A percentile compares a stretch with the other conserved stretches of the same genome.
Conservation (phyloP, 257 asterid species). For the Knoxia roxburghii region DNA sequence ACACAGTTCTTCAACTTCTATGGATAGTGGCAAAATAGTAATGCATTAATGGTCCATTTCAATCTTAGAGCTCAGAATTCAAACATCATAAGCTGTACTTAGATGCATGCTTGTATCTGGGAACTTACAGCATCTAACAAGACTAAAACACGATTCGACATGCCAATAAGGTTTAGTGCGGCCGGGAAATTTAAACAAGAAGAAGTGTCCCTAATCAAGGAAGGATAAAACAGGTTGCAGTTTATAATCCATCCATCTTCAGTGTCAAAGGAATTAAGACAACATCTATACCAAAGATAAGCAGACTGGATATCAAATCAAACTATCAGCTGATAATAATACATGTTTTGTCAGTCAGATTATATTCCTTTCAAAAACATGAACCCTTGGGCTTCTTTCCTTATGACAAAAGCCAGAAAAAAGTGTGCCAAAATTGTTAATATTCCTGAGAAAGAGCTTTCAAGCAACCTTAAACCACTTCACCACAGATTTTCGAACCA, state of each 20-base stretch:
- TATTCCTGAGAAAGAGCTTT: neutral
- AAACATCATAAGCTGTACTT: too few relatives aligned
- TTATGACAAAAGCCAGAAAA: neutral
- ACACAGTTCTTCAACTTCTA: too few relatives aligned
- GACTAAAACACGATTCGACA: neutral
- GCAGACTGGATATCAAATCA: neutral
- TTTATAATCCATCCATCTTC: too few relatives aligned
- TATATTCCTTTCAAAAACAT: neutral
- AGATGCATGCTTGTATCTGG: too few relatives aligned
- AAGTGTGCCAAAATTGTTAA: neutral
- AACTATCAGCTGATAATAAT: neutral
- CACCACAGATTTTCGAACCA: neutral
- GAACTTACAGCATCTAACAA: neutral
- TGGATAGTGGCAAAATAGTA: too few relatives aligned
- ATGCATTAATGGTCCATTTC: too few relatives aligned
- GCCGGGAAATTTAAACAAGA: neutral
- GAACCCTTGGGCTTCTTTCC: neutral
- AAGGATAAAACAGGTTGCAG: too few relatives aligned
- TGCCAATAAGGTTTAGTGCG: neutral
- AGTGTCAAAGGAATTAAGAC: neutral
- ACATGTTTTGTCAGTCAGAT: neutral
- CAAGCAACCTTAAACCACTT: constrained; percentile 1
- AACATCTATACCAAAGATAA: constrained; percentile 6
- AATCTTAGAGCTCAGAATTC: too few relatives aligned
- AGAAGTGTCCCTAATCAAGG: neutral